Evolutionary conservation across 2,329 filamentous ascomycete species (phyloP), one percentile per base, ranked within the genome.

Genomic region (Fusarium sp.): DNA sequence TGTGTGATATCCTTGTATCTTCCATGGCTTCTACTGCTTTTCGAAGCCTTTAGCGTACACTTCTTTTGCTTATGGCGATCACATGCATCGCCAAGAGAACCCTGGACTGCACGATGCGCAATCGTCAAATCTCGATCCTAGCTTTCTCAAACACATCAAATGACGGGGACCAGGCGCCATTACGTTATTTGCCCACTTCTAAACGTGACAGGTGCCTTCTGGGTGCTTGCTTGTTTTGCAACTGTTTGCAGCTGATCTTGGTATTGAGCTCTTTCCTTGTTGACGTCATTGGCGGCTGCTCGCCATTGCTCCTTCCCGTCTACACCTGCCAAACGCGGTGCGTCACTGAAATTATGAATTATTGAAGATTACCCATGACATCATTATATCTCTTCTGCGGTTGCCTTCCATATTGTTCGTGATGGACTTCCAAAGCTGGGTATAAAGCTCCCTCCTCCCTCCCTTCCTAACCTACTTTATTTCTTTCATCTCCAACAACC

Each of bases 381-480:
- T 69, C 67, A 69, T 54, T 48, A 25, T 15, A 31, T 39, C 19
- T 25, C 37, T 31, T 44, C 36, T 14, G 49, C 27, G 38, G 44
- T 31, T 52, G 45, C 42, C 45, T 48, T 53, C 42, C 45, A 46
- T 53, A 42, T 29, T 52, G 50, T 61, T 65, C 57, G 45, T 57
- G 61, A 56, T 44, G 41, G 52, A 53, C 53, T 33, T 63, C 46
- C 43, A 37, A n/a, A 14, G 15, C 14, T 36, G 21, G 44, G 38
- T 70, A 70, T 70, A 70, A 67, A 70, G 36, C 6, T 35, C 37
- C 32, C 41, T 19, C 33, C 17, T 29, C 57, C 69, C 76, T 56
- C 76, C 76, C 68, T 46, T 39, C 15, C 9, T 35, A 21, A n/a
- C n/a, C 10, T 27, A 23, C 21, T 23, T 33, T 11, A 10, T 21